phyloP scores from a whole-genome alignment of 2,329 filamentous ascomycete species.

The Monosporascus sp. region DNA sequence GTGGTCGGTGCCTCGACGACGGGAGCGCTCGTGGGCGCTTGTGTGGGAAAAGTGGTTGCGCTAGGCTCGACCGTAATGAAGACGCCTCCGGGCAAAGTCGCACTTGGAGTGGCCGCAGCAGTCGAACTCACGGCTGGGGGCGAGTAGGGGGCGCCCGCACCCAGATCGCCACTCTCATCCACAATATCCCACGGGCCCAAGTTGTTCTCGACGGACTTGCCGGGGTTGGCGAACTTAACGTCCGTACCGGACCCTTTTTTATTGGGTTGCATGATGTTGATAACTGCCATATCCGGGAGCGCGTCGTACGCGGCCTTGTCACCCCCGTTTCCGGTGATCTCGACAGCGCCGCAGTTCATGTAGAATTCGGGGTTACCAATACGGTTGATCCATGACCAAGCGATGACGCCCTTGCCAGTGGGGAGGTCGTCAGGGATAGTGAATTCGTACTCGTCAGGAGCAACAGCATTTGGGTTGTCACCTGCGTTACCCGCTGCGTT shows the following conservation, averaged over 20 bases:
- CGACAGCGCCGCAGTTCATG: slow-evolving; percentile 87
- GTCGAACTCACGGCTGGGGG: slow-evolving; percentile 9
- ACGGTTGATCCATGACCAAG: slow-evolving; percentile 95
- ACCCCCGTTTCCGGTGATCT: slow-evolving; percentile 51
- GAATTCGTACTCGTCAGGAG: slow-evolving; percentile 61
- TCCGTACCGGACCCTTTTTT: too few relatives aligned
- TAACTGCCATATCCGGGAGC: slow-evolving; percentile 71
- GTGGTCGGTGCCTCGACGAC: slow-evolving; percentile 9
- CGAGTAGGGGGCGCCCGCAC: slow-evolving; percentile 13
- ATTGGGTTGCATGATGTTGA: slow-evolving; percentile 67
- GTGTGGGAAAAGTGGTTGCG: slow-evolving; percentile 4
- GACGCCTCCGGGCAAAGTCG: slow-evolving; percentile 13
- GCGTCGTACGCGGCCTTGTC: slow-evolving; percentile 47
- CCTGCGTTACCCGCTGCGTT: slow-evolving; percentile 53
- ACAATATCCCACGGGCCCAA: slow-evolving; percentile 29
- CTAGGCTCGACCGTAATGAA: slow-evolving; percentile 16
- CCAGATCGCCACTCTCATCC: slow-evolving; percentile 21
- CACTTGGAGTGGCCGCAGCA: slow-evolving; percentile 12
- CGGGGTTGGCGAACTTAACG: slow-evolving; percentile 64
- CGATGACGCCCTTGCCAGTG: slow-evolving; percentile 72
- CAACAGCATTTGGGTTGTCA: slow-evolving; percentile 34
- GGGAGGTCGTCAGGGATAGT: slow-evolving; percentile 66
- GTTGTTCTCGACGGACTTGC: slow-evolving; percentile 48
- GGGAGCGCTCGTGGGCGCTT: slow-evolving; percentile 5
- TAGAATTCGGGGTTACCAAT: slow-evolving; percentile 94